Evolutionary conservation across 129 eudicot species (phyloP), one percentile per base, ranked within the genome.

Genomic region (Chrysanthemum makinoi): DNA sequence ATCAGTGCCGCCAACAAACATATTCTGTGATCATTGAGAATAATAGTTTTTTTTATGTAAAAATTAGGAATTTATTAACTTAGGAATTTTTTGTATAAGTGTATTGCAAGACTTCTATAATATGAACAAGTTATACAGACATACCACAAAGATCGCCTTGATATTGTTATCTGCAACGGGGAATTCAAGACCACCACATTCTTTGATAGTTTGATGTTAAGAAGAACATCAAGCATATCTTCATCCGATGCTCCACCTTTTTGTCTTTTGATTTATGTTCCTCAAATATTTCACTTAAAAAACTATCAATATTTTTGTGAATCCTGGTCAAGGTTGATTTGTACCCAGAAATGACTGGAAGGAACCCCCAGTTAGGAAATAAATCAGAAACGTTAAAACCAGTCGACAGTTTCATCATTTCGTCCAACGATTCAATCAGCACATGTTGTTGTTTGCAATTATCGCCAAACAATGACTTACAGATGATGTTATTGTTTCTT

Each of bases 1-100:
- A 54, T 74, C 78, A 7, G 65, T 74, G 43, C 78, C 72, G 18
- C 71, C 77, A 0, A 65, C 47, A 33, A 73, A 51, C 69, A 73
- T 73, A 5, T 73, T 53, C 70, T 73, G 43, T 46, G 43, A 11
- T 9, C 20, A 56, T 18, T 6, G 8, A 56, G 4, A 2, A 28
- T 16, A 16, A 43, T 65, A 7, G 4, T 11, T 6, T 22, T 28
- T 28, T 28, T 28, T 28, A 28, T 28, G 4, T 28, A 28, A 28
- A 28, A 28, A 3, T 3, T 28, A 28, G 33, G 33, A 28, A 28
- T 28, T 28, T 28, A 28, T 28, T 28, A 28, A 28, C 33, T 28
- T 28, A 3, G 33, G 4, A 28, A 28, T 28, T 28, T 3, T 28
- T 4, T 28, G 5, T 28, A 28, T 28, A 28, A 28, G 33, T 28